Conservation (phyloP, 2,329 filamentous ascomycete genomes). For the Phyllosticta ampelicida region DNA sequence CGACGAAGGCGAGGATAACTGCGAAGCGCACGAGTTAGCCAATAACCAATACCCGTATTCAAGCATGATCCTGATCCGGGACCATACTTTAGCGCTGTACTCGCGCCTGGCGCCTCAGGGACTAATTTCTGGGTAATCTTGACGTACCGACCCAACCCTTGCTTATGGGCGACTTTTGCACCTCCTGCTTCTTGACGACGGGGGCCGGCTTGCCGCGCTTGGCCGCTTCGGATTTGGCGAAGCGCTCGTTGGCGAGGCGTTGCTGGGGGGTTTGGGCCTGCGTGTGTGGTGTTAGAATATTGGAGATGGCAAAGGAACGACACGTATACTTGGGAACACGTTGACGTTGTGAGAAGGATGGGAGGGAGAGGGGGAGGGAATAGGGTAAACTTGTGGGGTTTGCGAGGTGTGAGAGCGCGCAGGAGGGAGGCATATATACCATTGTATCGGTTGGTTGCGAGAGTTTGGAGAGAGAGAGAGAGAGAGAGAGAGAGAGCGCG, state of each 20-base stretch:
- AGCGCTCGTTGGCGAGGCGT: slow-evolving; percentile 69
- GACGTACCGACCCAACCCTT: slow-evolving; percentile 50
- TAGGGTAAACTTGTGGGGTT: not conserved
- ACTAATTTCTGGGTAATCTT: not conserved
- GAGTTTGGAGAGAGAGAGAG: not conserved
- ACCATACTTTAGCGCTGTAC: too few species aligned
- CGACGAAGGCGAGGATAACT: slow-evolving; percentile 53
- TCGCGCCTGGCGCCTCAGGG: not conserved
- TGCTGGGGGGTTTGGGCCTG: slow-evolving; percentile 79
- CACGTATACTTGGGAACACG: not conserved
- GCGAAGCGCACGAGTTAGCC: slow-evolving; percentile 2
- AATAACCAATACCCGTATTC: too few species aligned
- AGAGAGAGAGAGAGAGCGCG: not conserved
- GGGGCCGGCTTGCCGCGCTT: slow-evolving; percentile 57
- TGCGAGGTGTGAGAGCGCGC: not conserved
- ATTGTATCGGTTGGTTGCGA: not conserved
- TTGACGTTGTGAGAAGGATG: not conserved
- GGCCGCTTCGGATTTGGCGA: slow-evolving; percentile 59
- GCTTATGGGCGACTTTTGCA: slow-evolving; percentile 44
- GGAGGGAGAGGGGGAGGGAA: not conserved
- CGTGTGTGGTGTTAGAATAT: not conserved
- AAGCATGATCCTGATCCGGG: too few species aligned
- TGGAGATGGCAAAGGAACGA: not conserved
- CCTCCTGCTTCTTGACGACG: slow-evolving; percentile 42
- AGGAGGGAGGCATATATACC: not conserved